A percentile compares a stretch with the other conserved stretches of the same genome.
Evolutionary conservation across 2,329 filamentous ascomycete species (phyloP).

Genomic region (Pyrenophora graminea): DNA sequence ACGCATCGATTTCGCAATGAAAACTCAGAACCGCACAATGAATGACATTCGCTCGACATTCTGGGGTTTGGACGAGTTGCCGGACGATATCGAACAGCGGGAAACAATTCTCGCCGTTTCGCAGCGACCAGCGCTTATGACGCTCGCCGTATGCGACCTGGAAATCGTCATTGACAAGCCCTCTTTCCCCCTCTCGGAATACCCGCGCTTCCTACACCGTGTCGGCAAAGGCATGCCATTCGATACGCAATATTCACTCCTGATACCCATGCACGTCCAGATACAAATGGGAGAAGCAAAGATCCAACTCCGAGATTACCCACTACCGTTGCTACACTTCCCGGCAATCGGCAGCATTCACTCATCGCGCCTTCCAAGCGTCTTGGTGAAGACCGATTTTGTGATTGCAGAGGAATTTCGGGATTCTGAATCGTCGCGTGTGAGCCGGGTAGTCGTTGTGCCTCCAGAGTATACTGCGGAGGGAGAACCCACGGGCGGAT

Average conservation of each 20-base stretch:
- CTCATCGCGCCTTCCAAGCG: slow-evolving; percentile 75
- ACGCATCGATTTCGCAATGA: slow-evolving; percentile 78
- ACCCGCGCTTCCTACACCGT: slow-evolving; percentile 81
- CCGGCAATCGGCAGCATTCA: slow-evolving; percentile 80
- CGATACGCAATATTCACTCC: slow-evolving; percentile 85
- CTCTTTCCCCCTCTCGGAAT: slow-evolving; percentile 80
- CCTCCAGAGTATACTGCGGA: slow-evolving; percentile 64
- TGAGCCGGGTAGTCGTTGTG: slow-evolving; percentile 81
- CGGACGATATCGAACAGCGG: slow-evolving; percentile 78
- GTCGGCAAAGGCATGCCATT: slow-evolving; percentile 97
- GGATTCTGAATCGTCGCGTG: slow-evolving; percentile 76
- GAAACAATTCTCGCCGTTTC: slow-evolving; percentile 87
- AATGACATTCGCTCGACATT: slow-evolving; percentile 78
- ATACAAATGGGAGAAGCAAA: slow-evolving; percentile 89
- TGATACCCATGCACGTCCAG: slow-evolving; percentile 87
- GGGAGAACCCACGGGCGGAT: slow-evolving; percentile 68
- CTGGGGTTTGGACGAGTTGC: slow-evolving; percentile 78
- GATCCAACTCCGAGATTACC: slow-evolving; percentile 89
- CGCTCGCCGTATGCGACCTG: slow-evolving; percentile 79
- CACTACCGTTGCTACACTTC: slow-evolving; percentile 87
- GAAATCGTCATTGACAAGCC: slow-evolving; percentile 88
- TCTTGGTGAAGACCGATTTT: slow-evolving; percentile 86
- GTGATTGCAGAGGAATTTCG: slow-evolving; percentile 94
- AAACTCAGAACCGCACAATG: slow-evolving; percentile 72
- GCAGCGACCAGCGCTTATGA: slow-evolving; percentile 80